These are phyloP conservation scores for Davidsoniella virescens DNA, from an alignment of 2,329 filamentous ascomycete genomes.

Conservation along the genomic window DNA sequence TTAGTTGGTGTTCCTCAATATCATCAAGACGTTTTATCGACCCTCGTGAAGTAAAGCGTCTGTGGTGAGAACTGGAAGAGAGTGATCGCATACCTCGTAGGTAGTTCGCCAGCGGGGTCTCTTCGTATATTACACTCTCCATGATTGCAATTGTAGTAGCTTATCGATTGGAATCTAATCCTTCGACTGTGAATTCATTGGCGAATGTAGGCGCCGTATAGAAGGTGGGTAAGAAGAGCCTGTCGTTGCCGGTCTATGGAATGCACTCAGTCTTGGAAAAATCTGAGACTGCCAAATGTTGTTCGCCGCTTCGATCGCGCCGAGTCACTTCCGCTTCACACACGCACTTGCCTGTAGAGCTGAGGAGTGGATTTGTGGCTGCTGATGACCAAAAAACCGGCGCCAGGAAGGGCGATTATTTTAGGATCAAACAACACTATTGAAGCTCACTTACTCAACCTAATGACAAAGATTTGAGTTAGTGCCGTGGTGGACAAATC, in stretches of 20 bases:
- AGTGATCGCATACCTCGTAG: constrained; percentile 58
- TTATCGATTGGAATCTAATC: constrained; percentile 1
- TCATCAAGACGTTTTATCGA: not conserved
- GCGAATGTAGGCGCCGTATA: not conserved
- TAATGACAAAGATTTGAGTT: not conserved
- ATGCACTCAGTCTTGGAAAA: too few species aligned
- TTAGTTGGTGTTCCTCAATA: constrained; percentile 10
- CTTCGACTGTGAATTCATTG: constrained; percentile 4
- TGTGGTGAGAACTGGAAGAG: not conserved
- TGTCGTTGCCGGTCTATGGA: too few species aligned
- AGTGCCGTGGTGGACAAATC: too few species aligned
- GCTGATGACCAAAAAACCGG: too few species aligned
- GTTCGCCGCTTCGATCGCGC: too few species aligned
- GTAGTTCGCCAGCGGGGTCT: constrained; percentile 76
- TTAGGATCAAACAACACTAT: not conserved
- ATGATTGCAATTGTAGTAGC: constrained; percentile 27
- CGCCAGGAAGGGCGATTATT: too few species aligned
- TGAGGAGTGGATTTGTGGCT: too few species aligned
- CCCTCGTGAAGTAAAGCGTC: not conserved
- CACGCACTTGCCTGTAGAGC: too few species aligned
- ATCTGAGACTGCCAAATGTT: too few species aligned
- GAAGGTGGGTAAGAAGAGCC: not conserved
- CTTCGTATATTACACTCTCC: constrained; percentile 77
- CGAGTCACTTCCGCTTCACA: too few species aligned
- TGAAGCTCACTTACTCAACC: too few species aligned